phyloP scores from a whole-genome alignment of 495 filamentous ascomycete species.

The Penicillium cinerascens region DNA sequence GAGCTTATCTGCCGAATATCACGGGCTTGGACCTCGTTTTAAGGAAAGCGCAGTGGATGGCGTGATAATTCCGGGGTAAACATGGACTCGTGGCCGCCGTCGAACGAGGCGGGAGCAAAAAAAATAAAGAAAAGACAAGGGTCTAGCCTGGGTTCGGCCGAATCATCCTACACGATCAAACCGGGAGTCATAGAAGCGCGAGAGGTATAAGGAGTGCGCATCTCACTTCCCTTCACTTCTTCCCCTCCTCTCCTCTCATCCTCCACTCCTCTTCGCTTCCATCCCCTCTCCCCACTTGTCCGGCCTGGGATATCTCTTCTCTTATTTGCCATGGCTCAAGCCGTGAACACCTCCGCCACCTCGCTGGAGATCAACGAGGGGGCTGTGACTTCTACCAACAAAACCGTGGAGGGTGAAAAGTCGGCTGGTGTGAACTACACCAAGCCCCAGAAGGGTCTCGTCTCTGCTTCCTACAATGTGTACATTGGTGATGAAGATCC shows the following conservation, averaged over 20 bases:
- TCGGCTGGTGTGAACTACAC: background rate
- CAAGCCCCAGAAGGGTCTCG: constrained; percentile 15
- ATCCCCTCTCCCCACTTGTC: background rate
- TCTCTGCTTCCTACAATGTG: constrained; percentile 9
- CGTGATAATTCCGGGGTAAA: constrained; percentile 20
- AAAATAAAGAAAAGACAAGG: background rate
- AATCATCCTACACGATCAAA: background rate
- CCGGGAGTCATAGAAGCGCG: too few relatives aligned
- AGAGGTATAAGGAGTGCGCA: background rate
- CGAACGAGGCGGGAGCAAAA: background rate
- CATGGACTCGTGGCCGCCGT: background rate
- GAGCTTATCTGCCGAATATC: constrained; percentile 11
- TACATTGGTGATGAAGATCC: constrained; percentile 20
- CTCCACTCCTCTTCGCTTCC: background rate
- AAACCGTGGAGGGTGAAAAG: background rate
- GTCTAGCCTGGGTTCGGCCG: background rate
- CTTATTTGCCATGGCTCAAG: constrained; percentile 9
- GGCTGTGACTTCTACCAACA: background rate
- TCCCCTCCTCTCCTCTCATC: background rate
- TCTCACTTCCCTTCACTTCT: background rate
- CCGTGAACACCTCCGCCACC: background rate
- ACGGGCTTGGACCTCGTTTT: constrained; percentile 2
- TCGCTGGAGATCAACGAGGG: constrained; percentile 14
- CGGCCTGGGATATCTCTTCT: background rate
- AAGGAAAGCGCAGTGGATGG: constrained; percentile 3